phyloP scores from a whole-genome alignment of 306 rosid genomes.

The Lathyrus tuberosus region DNA sequence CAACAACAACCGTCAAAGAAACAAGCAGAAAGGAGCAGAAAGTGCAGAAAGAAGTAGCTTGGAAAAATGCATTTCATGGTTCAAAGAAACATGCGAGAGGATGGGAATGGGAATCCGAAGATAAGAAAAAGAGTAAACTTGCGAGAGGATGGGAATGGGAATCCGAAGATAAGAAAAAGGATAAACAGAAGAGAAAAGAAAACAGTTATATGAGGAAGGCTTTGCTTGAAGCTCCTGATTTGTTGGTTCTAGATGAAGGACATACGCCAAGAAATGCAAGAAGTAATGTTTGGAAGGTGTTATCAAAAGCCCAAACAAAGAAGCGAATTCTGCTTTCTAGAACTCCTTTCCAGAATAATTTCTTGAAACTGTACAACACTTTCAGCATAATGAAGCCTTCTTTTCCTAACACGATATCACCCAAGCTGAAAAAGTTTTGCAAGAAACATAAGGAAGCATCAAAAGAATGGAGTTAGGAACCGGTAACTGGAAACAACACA shows the following conservation, averaged over 20 bases:
- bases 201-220: slow-evolving; percentile 4
- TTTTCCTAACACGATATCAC: slow-evolving; percentile 32
- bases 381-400: slow-evolving; percentile 3
- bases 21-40: too few species aligned
- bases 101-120: background rate
- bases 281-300: slow-evolving; percentile 42
- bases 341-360: slow-evolving; percentile 53
- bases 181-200: background rate
- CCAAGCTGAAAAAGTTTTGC: slow-evolving; percentile 42
- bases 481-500: background rate
- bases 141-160: background rate
- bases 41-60: too few species aligned
- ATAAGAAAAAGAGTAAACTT: background rate
- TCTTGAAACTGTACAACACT: slow-evolving; percentile 42
- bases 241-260: slow-evolving; percentile 53
- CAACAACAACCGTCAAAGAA: too few species aligned
- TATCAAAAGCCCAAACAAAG: slow-evolving; percentile 12
- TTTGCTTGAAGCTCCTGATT: slow-evolving; percentile 44
- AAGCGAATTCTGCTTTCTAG: slow-evolving; percentile 49
- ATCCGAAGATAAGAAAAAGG: background rate
- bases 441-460: slow-evolving; percentile 8
- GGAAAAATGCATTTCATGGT: too few species aligned
- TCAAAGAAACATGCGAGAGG: too few species aligned
- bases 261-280: slow-evolving; percentile 45
- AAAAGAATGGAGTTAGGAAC: background rate